Evolutionary conservation across 306 rosid species (phyloP).

Genomic region (Amphicarpaea edgeworthii): DNA sequence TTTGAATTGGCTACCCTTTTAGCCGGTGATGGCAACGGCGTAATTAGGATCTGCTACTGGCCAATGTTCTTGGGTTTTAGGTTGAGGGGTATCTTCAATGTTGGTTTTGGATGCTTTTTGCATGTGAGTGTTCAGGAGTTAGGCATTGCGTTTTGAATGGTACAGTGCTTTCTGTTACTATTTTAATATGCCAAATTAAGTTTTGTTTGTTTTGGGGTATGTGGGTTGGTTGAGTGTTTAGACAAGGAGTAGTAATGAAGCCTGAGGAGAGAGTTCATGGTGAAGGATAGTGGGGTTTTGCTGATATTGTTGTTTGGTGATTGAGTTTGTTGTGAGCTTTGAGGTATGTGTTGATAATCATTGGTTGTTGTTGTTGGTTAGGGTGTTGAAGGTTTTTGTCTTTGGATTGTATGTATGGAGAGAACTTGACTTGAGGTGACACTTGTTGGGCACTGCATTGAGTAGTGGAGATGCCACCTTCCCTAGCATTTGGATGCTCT

Average conservation of each 20-base stretch:
- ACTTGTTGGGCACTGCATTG: constrained; percentile 43
- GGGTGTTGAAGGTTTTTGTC: constrained; percentile 24
- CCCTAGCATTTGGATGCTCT: constrained; percentile 80
- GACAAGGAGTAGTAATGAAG: constrained; percentile 28
- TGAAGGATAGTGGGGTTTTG: constrained; percentile 24
- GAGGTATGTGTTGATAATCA: constrained; percentile 39
- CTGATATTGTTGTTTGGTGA: constrained; percentile 41
- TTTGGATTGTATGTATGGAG: constrained; percentile 51
- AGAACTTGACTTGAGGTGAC: constrained; percentile 42
- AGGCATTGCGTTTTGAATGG: constrained; percentile 48
- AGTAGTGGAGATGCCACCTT: constrained; percentile 72
- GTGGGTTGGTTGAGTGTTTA: constrained; percentile 52
- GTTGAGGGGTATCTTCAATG: constrained; percentile 30
- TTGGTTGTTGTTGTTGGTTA: constrained; percentile 40
- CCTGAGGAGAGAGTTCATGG: constrained; percentile 23
- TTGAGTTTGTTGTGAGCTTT: constrained; percentile 26
- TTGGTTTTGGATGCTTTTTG: constrained; percentile 43
- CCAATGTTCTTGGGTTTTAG: constrained; percentile 62
- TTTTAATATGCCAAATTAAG: constrained; percentile 45
- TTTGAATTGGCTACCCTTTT: constrained; percentile 22
- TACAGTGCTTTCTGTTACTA: constrained; percentile 43
- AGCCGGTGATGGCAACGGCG: neutral
- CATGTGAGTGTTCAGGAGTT: constrained; percentile 27
- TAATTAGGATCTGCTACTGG: constrained; percentile 39
- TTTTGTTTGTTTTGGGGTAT: constrained; percentile 36